Percentiles rank a stretch among this genome's conserved stretches.
Evolutionary conservation across 2,329 filamentous ascomycete genomes (phyloP).

Genomic region (Claviceps sp.): DNA sequence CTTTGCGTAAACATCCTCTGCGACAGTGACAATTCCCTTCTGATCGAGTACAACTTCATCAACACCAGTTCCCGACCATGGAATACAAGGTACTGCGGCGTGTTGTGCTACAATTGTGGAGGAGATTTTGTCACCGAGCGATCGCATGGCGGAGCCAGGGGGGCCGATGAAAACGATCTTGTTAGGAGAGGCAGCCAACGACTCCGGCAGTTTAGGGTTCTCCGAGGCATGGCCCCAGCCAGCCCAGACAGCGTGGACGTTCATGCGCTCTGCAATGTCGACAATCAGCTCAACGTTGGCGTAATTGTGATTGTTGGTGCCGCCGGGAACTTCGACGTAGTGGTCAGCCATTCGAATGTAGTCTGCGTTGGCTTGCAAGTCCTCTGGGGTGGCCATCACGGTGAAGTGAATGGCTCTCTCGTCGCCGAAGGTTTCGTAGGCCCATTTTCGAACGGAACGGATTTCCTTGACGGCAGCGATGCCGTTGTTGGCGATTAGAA

Average conservation of each 20-base stretch:
- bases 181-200: constrained; percentile 86
- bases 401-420: constrained; percentile 98
- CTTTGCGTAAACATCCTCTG: constrained; percentile 71
- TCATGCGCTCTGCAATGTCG: constrained; percentile 95
- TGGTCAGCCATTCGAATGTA: constrained; percentile 99
- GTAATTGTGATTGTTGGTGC: constrained; percentile 99
- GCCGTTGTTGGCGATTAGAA: constrained; percentile 98
- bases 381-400: constrained; percentile 98
- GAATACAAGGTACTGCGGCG: constrained; percentile 89
- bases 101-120: constrained; percentile 99
- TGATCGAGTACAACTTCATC: constrained; percentile 66
- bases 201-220: constrained; percentile 95
- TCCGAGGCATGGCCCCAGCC: constrained; percentile 99
- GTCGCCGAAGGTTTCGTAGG: constrained; percentile 98
- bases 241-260: constrained; percentile 96
- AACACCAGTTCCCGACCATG: constrained; percentile 96
- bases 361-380: constrained; percentile 93
- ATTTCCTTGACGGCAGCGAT: constrained; percentile 99
- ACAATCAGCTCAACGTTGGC: constrained; percentile 99
- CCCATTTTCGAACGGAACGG: constrained; percentile 98
- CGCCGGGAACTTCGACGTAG: constrained; percentile 96
- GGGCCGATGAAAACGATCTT: constrained; percentile 99
- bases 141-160: constrained; percentile 95
- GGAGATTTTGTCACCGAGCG: constrained; percentile 97
- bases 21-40: constrained; percentile 82